Evolutionary conservation across 768 basidiomycete species (phyloP).

Genomic region (Boletus subcaerulescens): DNA sequence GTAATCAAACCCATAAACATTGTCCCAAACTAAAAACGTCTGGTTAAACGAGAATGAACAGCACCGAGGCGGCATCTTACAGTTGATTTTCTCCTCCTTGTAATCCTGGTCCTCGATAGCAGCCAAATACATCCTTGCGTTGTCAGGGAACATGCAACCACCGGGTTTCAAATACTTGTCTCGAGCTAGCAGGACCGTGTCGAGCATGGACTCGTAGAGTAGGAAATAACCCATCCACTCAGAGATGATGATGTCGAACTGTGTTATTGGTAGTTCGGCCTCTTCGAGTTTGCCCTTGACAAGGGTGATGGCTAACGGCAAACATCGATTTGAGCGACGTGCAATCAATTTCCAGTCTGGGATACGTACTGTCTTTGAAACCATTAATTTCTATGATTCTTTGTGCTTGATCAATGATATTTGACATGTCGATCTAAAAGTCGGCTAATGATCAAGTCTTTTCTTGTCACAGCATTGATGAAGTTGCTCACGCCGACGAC

Average conservation of each 20-base stretch:
- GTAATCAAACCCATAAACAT: conserved; percentile 99
- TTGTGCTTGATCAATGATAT: conserved; percentile 98
- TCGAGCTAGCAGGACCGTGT: conserved; percentile 93
- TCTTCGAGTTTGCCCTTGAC: conserved; percentile 99
- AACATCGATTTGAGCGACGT: conserved; percentile 3
- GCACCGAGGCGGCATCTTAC: conserved; percentile 38
- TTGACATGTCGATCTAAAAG: conserved; percentile 96
- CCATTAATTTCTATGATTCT: conserved; percentile 97
- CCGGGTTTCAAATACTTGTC: conserved; percentile 93
- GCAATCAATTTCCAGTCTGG: background rate
- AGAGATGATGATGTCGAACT: conserved; percentile 98
- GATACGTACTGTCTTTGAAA: conserved; percentile 82
- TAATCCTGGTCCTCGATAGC: conserved; percentile 99
- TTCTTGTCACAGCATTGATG: conserved; percentile 1
- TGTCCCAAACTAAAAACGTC: conserved; percentile 83
- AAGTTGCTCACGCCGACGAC: conserved; percentile 77
- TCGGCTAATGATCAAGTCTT: conserved; percentile 11
- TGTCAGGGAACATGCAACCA: conserved; percentile 96
- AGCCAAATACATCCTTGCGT: conserved; percentile 86
- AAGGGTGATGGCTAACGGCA: conserved; percentile 75
- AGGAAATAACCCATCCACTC: conserved; percentile 99
- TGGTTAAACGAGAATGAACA: conserved; percentile 2
- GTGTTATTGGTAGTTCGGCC: conserved; percentile 75
- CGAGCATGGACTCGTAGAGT: conserved; percentile 98
- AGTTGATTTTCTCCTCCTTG: conserved; percentile 99